These are phyloP conservation scores for Lotus japonicus DNA, from an alignment of 306 rosid genomes.

Conservation along the genomic window DNA sequence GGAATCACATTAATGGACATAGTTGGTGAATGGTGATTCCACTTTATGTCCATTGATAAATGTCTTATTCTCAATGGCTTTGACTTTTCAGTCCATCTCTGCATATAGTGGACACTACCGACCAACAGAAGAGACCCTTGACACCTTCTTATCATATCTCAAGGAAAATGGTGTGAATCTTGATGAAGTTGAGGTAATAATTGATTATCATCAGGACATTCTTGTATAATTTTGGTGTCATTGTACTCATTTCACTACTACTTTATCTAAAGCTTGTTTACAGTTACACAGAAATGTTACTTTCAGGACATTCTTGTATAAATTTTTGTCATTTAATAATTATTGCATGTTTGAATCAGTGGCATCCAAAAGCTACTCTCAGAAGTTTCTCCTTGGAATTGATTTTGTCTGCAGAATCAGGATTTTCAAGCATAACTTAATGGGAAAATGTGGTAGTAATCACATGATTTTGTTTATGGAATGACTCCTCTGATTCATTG, in stretches of 20 bases:
- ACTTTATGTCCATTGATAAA: background rate
- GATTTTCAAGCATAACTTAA: background rate
- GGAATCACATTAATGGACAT: background rate
- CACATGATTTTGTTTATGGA: background rate
- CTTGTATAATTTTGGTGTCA: background rate
- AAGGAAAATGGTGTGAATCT: slow-evolving; percentile 68
- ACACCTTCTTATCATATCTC: slow-evolving; percentile 56
- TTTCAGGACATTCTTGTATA: too few species aligned
- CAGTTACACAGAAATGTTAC: background rate
- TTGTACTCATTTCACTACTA: background rate
- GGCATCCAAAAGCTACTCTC: too few species aligned
- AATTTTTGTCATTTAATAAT: background rate
- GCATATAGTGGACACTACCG: slow-evolving; percentile 96
- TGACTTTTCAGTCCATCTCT: slow-evolving; percentile 68
- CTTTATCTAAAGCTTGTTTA: background rate
- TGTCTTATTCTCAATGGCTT: slow-evolving; percentile 28
- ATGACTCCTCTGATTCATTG: background rate
- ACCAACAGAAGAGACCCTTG: slow-evolving; percentile 72
- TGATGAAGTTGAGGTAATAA: slow-evolving; percentile 66
- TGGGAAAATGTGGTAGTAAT: background rate
- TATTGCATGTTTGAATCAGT: too few species aligned
- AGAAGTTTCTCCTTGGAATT: too few species aligned
- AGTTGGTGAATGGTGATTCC: background rate
- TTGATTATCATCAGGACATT: slow-evolving; percentile 7
- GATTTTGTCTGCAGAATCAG: too few species aligned